Conservation (phyloP, 1,284 basidiomycete genomes). For the Hymenochaete sp. region DNA sequence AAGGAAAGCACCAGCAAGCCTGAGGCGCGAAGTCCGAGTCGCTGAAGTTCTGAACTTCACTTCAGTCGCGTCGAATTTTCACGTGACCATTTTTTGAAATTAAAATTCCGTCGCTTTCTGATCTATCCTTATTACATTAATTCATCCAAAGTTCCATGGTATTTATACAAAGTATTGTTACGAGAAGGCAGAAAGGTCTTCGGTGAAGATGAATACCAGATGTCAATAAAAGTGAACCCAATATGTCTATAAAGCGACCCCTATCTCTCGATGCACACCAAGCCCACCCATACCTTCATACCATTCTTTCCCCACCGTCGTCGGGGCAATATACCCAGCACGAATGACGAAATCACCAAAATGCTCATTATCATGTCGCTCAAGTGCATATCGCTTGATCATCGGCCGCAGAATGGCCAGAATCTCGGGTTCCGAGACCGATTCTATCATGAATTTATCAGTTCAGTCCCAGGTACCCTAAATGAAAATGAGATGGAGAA, state of each 20-base stretch:
- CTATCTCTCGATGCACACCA: constrained; percentile 36
- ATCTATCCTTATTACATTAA: too few relatives aligned
- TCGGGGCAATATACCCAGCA: constrained; percentile 75
- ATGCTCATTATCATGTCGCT: constrained; percentile 81
- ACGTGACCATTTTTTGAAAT: too few relatives aligned
- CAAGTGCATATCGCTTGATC: constrained; percentile 89
- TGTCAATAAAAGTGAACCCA: background rate
- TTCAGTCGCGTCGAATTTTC: too few relatives aligned
- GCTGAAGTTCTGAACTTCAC: too few relatives aligned
- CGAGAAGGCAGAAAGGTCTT: too few relatives aligned
- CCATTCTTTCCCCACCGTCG: constrained; percentile 71
- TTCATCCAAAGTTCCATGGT: too few relatives aligned
- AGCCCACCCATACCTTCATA: constrained; percentile 76
- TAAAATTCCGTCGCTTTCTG: too few relatives aligned
- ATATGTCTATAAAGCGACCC: constrained; percentile 6
- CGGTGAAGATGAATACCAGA: background rate
- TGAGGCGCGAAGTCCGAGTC: too few relatives aligned
- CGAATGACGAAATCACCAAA: constrained; percentile 96
- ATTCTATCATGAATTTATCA: constrained; percentile 47
- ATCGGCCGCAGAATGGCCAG: constrained; percentile 83
- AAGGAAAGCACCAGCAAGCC: too few relatives aligned
- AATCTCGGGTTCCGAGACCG: constrained; percentile 91
- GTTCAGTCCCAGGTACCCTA: too few relatives aligned
- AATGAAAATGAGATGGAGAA: constrained; percentile 7
- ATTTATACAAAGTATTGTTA: too few relatives aligned